Evolutionary conservation across 495 filamentous ascomycete genomes (phyloP).

Genomic region (Collariella sp.): DNA sequence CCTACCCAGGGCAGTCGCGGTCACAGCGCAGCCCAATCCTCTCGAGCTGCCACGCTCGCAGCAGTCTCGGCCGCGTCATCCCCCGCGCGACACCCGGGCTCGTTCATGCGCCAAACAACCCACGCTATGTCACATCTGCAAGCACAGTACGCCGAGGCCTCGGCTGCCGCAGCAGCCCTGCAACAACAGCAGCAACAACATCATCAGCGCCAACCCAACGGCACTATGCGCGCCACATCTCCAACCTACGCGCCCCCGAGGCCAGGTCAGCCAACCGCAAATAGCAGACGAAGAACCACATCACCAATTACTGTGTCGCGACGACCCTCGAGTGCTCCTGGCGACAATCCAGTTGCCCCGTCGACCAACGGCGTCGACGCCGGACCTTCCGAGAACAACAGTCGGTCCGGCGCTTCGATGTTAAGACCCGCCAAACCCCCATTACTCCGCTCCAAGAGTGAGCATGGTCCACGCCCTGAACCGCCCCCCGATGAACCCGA

Average conservation of each 20-base stretch:
- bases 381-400: slow-evolving; percentile 23
- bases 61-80: slow-evolving; percentile 11
- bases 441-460: slow-evolving; percentile 62
- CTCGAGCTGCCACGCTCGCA: slow-evolving; percentile 10
- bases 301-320: slow-evolving; percentile 10
- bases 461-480: slow-evolving; percentile 49
- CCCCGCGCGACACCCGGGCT: slow-evolving; percentile 10
- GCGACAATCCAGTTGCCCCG: slow-evolving; percentile 13
- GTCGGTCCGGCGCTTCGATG: slow-evolving; percentile 8
- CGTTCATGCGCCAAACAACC: slow-evolving; percentile 13
- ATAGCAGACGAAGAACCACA: slow-evolving; percentile 9
- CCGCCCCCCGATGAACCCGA: slow-evolving; percentile 30
- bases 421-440: slow-evolving; percentile 43
- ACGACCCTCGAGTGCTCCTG: slow-evolving; percentile 29
- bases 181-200: background rate
- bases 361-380: slow-evolving; percentile 4
- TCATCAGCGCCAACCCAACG: background rate
- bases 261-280: background rate
- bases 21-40: slow-evolving; percentile 10
- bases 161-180: background rate
- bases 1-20: slow-evolving; percentile 12
- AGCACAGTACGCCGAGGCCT: slow-evolving; percentile 17
- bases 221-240: background rate
- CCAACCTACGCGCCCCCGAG: background rate
- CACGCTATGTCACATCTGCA: slow-evolving; percentile 20